phyloP scores from a whole-genome alignment of 352 stramenopile genomes.

The Phytophthora sp. region DNA sequence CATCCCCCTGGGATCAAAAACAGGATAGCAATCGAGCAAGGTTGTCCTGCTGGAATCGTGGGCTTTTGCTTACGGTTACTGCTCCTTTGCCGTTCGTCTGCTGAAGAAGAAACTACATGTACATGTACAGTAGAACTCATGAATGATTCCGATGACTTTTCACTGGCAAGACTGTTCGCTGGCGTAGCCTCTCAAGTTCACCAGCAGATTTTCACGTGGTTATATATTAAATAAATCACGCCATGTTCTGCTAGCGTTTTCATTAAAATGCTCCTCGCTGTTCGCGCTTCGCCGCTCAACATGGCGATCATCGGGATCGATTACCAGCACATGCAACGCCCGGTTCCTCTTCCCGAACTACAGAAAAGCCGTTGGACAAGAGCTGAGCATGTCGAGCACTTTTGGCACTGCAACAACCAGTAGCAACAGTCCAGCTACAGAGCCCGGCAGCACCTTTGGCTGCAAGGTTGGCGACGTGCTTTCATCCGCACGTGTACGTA shows the following conservation, averaged over 20 bases:
- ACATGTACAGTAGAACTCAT: slow-evolving; percentile 39
- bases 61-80: slow-evolving; percentile 13
- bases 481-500: too few relatives aligned
- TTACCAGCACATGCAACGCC: slow-evolving; percentile 33
- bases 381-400: slow-evolving; percentile 41
- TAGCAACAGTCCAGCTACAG: too few relatives aligned
- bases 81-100: slow-evolving; percentile 34
- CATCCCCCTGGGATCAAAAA: neutral
- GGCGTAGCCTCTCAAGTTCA: slow-evolving; percentile 16
- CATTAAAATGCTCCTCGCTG: too few relatives aligned
- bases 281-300: too few relatives aligned
- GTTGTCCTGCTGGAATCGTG: neutral
- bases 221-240: too few relatives aligned
- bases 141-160: slow-evolving; percentile 39
- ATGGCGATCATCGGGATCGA: too few relatives aligned
- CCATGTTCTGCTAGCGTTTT: too few relatives aligned
- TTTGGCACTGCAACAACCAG: slow-evolving; percentile 3
- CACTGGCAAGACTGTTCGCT: slow-evolving; percentile 40
- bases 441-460: too few relatives aligned
- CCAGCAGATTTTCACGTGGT: slow-evolving; percentile 36
- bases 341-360: slow-evolving; percentile 10
- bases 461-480: too few relatives aligned
- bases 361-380: slow-evolving; percentile 26
- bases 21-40: slow-evolving; percentile 1
- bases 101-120: slow-evolving; percentile 29